phyloP scores from a whole-genome alignment of 2,329 filamentous ascomycete species.

The Fusarium abutilonis region DNA sequence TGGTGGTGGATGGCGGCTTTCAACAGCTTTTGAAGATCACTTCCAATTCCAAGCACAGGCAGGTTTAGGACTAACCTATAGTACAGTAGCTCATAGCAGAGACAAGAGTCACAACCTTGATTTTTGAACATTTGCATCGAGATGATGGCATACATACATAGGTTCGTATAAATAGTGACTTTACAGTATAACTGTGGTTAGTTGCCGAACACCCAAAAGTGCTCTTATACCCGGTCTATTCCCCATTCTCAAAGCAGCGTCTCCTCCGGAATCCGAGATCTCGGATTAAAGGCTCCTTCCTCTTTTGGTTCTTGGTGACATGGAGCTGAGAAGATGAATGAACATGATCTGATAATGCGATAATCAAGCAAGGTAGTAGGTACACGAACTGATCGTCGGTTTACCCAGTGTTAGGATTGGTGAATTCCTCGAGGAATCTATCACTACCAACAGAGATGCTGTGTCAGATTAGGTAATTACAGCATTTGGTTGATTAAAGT shows the following conservation, averaged over 20 bases:
- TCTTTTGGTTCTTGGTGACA: no score
- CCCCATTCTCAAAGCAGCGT: constrained; percentile 1
- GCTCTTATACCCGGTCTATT: background rate
- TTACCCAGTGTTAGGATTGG: background rate
- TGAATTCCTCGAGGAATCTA: constrained; percentile 8
- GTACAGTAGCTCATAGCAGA: background rate
- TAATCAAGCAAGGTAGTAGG: background rate
- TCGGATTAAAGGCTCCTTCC: constrained; percentile 8
- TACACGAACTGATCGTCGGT: background rate
- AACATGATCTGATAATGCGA: constrained; percentile 18
- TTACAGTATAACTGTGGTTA: no score
- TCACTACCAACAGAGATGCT: background rate
- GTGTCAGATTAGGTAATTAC: constrained; percentile 2
- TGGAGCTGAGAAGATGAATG: background rate
- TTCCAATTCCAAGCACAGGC: constrained; percentile 19
- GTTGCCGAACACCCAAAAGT: background rate
- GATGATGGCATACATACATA: background rate
- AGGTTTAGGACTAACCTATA: background rate
- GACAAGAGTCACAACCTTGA: constrained; percentile 5
- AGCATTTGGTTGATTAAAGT: background rate
- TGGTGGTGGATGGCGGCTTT: constrained; percentile 15
- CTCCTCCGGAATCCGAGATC: background rate
- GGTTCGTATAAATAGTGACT: no score
- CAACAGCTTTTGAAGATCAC: constrained; percentile 25
- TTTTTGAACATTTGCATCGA: constrained; percentile 4